Evolutionary conservation across 1,139 yeast species (phyloP), one percentile per base, ranked within the genome.

Genomic region (Hemisphaericaspora lyxosophila): DNA sequence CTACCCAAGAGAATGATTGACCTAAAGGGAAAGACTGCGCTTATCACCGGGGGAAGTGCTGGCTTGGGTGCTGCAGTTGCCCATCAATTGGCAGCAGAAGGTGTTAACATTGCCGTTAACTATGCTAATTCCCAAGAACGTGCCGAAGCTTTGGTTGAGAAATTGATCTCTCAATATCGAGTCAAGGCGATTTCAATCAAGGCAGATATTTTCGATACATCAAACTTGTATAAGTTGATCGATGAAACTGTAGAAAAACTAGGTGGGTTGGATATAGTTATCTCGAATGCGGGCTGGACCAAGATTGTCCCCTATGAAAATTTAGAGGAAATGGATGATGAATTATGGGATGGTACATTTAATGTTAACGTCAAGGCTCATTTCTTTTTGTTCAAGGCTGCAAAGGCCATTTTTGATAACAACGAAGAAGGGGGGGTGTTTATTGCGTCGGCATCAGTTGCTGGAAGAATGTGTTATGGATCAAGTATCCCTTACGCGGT

Each of bases 281-380:
- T 72, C 11, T 67, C 75, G 8, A 72, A 72, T 47, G 78, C 78
- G 12, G 78, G 78, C 2, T 45, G 47, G 43, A 45, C 48, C 8
- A 48, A 54, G 36, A 42, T 56, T 28, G 50, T 61, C 12, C 57
- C 62, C 8, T 55, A 54, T 39, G 48, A 49, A 11, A 60, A 62
- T 38, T 45, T 63, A 31, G 64, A 61, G 31, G 52, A 49, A 4
- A 44, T 59, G 17, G 59, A 57, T 28, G 64, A 59, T 15, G 60
- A 57, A 32, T 47, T 60, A 23, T 63, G 67, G 64, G 67, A 63
- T 44, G 50, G 49, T 15, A 54, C 60, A 15, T 59, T 51, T 39
- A 48, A 51, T 24, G 50, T 51, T 18, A 54, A 54, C 36, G 45
- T 54, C 32, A 54, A 59, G 47, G 45, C 67, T 2, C 73, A 67